Evolutionary conservation across 1,139 yeast species (phyloP).

Genomic region (Taphrina pruni): DNA sequence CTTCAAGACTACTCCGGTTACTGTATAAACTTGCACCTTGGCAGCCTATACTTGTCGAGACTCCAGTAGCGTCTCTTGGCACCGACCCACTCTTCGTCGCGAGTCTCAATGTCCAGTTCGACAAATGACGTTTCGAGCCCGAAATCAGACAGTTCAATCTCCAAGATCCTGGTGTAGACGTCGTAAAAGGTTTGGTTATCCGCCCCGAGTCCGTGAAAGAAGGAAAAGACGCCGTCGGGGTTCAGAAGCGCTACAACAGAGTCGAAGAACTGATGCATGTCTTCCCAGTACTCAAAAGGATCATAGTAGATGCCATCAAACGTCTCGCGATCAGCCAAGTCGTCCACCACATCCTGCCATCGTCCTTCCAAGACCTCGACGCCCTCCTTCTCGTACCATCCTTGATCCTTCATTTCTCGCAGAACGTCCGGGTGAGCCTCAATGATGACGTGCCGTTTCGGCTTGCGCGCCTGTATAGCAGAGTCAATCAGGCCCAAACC

Average conservation of each 20-base stretch:
- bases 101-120: slow-evolving; percentile 49
- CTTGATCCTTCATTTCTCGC: slow-evolving; percentile 67
- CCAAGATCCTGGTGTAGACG: slow-evolving; percentile 82
- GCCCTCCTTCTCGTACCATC: slow-evolving; percentile 79
- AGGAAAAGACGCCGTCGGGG: slow-evolving; percentile 82
- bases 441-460: slow-evolving; percentile 78
- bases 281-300: slow-evolving; percentile 85
- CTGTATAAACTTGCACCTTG: slow-evolving; percentile 38
- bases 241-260: slow-evolving; percentile 78
- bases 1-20: not conserved
- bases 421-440: slow-evolving; percentile 96
- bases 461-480: slow-evolving; percentile 67
- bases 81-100: slow-evolving; percentile 64
- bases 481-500: slow-evolving; percentile 96
- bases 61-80: slow-evolving; percentile 75
- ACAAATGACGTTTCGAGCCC: slow-evolving; percentile 69
- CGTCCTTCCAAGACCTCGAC: slow-evolving; percentile 82
- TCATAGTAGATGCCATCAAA: slow-evolving; percentile 94
- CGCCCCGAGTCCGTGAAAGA: slow-evolving; percentile 96
- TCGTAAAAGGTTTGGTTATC: slow-evolving; percentile 88
- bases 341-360: slow-evolving; percentile 85
- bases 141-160: slow-evolving; percentile 76
- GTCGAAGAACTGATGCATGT: slow-evolving; percentile 86
- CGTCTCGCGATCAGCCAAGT: slow-evolving; percentile 64
- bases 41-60: slow-evolving; percentile 45